These are phyloP conservation scores for Kodamaea fungicola DNA, from an alignment of 1,139 yeast genomes.

Conservation along the genomic window DNA sequence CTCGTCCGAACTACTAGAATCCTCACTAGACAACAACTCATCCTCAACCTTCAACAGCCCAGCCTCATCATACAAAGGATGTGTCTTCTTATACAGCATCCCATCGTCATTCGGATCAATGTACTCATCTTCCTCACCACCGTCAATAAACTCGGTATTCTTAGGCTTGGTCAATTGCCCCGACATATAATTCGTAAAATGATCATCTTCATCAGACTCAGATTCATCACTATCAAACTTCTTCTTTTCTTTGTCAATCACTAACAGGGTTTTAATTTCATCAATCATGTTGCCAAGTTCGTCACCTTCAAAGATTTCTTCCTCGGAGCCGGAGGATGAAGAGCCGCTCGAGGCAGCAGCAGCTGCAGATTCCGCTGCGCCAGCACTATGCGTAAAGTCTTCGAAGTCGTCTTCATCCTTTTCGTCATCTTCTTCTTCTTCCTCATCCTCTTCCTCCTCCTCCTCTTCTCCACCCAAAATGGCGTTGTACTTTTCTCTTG, in stretches of 20 bases:
- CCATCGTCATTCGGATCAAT: slow-evolving; percentile 84
- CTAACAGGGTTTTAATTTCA: slow-evolving; percentile 6
- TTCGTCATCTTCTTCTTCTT: slow-evolving; percentile 24
- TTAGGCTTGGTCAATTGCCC: slow-evolving; percentile 67
- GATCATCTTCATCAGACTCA: slow-evolving; percentile 29
- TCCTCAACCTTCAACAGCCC: slow-evolving; percentile 29
- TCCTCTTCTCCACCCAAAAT: slow-evolving; percentile 74
- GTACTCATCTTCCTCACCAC: slow-evolving; percentile 53
- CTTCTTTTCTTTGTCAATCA: slow-evolving; percentile 5
- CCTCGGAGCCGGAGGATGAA: slow-evolving; percentile 4
- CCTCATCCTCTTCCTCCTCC: slow-evolving; percentile 36
- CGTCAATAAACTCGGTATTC: slow-evolving; percentile 39
- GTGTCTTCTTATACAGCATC: slow-evolving; percentile 62
- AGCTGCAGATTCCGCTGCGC: neutral
- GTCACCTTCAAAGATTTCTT: slow-evolving; percentile 7
- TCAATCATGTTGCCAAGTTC: slow-evolving; percentile 5
- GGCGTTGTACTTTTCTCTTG: slow-evolving; percentile 94
- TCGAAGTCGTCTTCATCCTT: slow-evolving; percentile 37
- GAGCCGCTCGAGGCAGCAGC: neutral
- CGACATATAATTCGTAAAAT: slow-evolving; percentile 78
- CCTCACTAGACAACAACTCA: slow-evolving; percentile 27
- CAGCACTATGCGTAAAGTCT: slow-evolving; percentile 11
- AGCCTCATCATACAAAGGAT: slow-evolving; percentile 53
- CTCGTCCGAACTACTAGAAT: slow-evolving; percentile 28
- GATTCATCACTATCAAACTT: slow-evolving; percentile 20